Conservation (phyloP, 2,329 filamentous ascomycete species). For the Epicoccum sorghinum region DNA sequence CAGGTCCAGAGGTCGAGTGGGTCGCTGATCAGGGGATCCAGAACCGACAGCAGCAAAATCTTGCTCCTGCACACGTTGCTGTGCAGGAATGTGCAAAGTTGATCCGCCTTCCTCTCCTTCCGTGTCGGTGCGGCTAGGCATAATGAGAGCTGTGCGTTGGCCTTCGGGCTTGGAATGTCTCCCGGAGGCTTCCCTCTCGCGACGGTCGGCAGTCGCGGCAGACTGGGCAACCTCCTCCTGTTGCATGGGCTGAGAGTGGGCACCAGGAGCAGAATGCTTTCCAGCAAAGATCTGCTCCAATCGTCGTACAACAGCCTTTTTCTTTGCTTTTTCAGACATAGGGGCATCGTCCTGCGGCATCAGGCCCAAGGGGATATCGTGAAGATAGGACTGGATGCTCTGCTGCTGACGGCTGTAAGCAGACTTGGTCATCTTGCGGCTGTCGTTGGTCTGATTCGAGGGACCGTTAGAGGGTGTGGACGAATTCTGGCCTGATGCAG, state of each 20-base stretch:
- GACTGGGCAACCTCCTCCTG: constrained; percentile 64
- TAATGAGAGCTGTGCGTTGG: constrained; percentile 54
- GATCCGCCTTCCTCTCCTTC: constrained; percentile 14
- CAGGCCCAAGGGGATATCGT: constrained; percentile 73
- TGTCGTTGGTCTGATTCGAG: constrained; percentile 34
- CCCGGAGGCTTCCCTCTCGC: constrained; percentile 49
- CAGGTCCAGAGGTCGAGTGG: constrained; percentile 76
- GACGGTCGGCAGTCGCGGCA: constrained; percentile 56
- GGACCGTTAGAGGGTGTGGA: constrained; percentile 42
- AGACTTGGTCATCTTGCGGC: constrained; percentile 36
- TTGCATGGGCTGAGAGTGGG: constrained; percentile 58
- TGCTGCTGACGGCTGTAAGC: constrained; percentile 44
- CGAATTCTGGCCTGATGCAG: constrained; percentile 54
- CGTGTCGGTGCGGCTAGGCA: constrained; percentile 32
- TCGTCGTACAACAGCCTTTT: constrained; percentile 75
- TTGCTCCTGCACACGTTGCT: constrained; percentile 33
- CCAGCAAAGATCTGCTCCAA: constrained; percentile 85
- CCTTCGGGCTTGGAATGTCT: constrained; percentile 48
- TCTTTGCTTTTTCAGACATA: constrained; percentile 76
- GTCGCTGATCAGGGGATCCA: constrained; percentile 69
- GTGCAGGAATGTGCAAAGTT: constrained; percentile 16
- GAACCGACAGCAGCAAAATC: constrained; percentile 39
- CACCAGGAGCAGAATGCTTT: constrained; percentile 56
- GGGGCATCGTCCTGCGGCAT: constrained; percentile 63
- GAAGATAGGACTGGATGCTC: constrained; percentile 72